Percentiles rank a stretch among this genome's conserved stretches.
These are phyloP conservation scores for Trichosanthes cucumerina DNA, from an alignment of 306 rosid species.

Conservation along the genomic window DNA sequence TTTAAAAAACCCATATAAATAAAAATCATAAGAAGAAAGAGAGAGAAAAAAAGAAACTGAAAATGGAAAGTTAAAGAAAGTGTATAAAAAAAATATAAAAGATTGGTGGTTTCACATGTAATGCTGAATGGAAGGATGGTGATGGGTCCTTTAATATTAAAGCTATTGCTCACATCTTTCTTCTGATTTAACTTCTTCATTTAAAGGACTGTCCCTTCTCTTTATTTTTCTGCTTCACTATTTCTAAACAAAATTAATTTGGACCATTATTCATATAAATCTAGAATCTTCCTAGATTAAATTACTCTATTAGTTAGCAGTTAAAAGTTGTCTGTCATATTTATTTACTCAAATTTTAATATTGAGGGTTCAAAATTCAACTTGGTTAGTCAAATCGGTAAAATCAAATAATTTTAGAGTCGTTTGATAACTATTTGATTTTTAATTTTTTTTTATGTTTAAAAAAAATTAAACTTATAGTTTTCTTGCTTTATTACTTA, in stretches of 20 bases:
- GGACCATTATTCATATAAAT: background rate
- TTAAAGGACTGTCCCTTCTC: background rate
- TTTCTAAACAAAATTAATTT: background rate
- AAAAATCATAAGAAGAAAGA: background rate
- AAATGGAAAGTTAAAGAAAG: background rate
- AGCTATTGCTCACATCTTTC: background rate
- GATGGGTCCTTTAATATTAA: constrained; percentile 5
- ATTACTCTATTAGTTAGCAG: background rate
- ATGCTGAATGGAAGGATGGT: background rate
- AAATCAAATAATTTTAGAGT: too few species aligned
- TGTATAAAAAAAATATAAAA: background rate
- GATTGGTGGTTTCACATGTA: constrained; percentile 10
- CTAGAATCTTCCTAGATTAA: background rate
- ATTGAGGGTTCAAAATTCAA: too few species aligned
- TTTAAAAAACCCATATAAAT: too few species aligned
- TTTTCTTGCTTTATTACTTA: too few species aligned
- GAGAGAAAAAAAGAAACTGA: background rate
- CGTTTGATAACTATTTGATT: too few species aligned
- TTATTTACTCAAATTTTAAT: too few species aligned
- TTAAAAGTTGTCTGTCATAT: background rate
- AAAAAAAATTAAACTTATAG: too few species aligned
- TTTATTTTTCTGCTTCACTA: background rate
- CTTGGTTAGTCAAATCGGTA: too few species aligned
- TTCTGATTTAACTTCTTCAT: background rate
- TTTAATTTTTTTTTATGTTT: too few species aligned